These are phyloP conservation scores for Saturnispora dispora DNA, from an alignment of 805 yeast species.

Conservation along the genomic window DNA sequence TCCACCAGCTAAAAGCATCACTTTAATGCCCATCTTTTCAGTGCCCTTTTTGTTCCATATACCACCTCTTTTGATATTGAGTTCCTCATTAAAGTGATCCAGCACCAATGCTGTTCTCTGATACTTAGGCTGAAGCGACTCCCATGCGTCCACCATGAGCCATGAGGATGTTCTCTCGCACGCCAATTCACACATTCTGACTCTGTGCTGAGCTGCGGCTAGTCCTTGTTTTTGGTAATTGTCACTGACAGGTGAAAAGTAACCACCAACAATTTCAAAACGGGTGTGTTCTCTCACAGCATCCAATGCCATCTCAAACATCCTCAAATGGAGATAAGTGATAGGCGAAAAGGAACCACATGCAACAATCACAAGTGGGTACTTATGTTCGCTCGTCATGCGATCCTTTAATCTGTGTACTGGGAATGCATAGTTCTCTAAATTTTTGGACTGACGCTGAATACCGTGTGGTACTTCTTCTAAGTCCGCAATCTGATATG, in stretches of 20 bases:
- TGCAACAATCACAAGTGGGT: conserved; percentile 90
- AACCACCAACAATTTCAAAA: conserved; percentile 95
- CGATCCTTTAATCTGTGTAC: conserved; percentile 71
- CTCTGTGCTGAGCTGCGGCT: conserved; percentile 83
- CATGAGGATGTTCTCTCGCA: conserved; percentile 94
- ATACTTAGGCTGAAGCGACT: conserved; percentile 80
- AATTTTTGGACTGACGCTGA: conserved; percentile 69
- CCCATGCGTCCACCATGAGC: conserved; percentile 99
- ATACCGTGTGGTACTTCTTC: conserved; percentile 97
- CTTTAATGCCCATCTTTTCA: conserved; percentile 59
- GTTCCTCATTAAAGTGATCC: conserved; percentile 94
- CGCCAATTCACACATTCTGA: conserved; percentile 95
- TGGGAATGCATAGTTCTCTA: conserved; percentile 73
- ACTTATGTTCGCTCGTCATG: conserved; percentile 63
- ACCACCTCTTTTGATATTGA: conserved; percentile 85
- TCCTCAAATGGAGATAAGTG: conserved; percentile 86
- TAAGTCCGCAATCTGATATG: conserved; percentile 75
- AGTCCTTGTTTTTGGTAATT: conserved; percentile 89
- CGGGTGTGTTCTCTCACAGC: conserved; percentile 83
- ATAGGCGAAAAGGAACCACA: conserved; percentile 97
- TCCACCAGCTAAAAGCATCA: conserved; percentile 96
- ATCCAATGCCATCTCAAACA: conserved; percentile 99
- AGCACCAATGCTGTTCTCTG: conserved; percentile 91
- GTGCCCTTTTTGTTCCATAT: conserved; percentile 51
- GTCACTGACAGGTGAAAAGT: conserved; percentile 89